Evolutionary conservation across 352 stramenopile genomes (phyloP), one percentile per base, ranked within the genome.

Genomic region (Phytophthora sp.): DNA sequence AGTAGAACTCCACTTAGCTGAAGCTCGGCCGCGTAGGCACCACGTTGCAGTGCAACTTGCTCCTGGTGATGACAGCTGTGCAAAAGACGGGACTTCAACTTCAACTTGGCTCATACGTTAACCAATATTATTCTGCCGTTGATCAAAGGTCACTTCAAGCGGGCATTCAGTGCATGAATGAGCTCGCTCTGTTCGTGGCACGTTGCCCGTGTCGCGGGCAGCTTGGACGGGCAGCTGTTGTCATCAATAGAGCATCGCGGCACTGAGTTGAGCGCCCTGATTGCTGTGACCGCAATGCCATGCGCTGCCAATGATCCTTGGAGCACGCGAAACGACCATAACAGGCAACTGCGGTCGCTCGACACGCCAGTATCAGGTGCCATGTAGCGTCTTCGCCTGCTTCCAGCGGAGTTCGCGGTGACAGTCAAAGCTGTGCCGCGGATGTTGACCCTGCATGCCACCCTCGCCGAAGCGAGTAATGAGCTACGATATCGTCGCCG

Each of bases 321-420:
- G 31, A 5, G 31, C 44, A 56, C 56, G 47, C 12, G 42, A 44
- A 63, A 38, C 20, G 11, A 27, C 51, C 35, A 47, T 38, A 12
- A 20, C 27, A 63, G 6, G 31, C 30, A 54, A 63, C 30, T 63
- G 15, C n/a, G 24, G 33, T 38, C n/a, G n/a, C 27, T 57, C 39
- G 26, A 62, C 42, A 46, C 60, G n/a, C 31, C 63, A 61, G 47
- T 66, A 71, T 71, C 64, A 63, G 52, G 26, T n/a, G 63, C 29
- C 57, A 41, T 42, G 57, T 66, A 46, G 18, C 13, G 6, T 21
- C 15, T 55, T 41, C 18, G 27, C n/a, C n/a, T n/a, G 23, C 16
- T 27, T 53, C n/a, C 33, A 21, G 26, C 21, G n/a, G 20, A 15
- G 42, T 23, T 15, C n/a, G 4, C 13, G 27, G 44, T 57, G 27